These are phyloP conservation scores for Zasmidium citrigriseum DNA, from an alignment of 2,329 filamentous ascomycete genomes.

Conservation along the genomic window DNA sequence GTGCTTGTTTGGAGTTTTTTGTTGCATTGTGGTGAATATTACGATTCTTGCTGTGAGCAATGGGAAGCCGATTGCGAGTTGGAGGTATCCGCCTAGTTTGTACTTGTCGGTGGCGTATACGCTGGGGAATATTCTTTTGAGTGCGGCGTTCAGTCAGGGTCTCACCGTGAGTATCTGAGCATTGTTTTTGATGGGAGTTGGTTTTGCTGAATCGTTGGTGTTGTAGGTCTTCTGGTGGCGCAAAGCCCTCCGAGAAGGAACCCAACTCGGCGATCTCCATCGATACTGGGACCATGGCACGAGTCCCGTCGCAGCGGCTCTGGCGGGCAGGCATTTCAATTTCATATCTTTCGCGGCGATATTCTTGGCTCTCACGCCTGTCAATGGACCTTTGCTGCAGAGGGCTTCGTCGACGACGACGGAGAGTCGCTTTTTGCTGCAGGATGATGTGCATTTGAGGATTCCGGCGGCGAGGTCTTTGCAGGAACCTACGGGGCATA, in stretches of 20 bases:
- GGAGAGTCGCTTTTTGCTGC: constrained; percentile 8
- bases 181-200: neutral
- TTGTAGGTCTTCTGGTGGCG: constrained; percentile 20
- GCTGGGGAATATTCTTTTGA: constrained; percentile 16
- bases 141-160: constrained; percentile 17
- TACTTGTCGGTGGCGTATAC: constrained; percentile 20
- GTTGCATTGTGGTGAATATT: constrained; percentile 15
- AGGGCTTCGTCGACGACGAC: constrained; percentile 16
- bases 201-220: neutral
- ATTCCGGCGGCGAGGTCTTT: constrained; percentile 10
- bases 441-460: constrained; percentile 5
- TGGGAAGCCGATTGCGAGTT: constrained; percentile 13
- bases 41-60: constrained; percentile 13
- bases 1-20: constrained; percentile 15
- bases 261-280: constrained; percentile 19
- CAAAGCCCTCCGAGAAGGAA: constrained; percentile 15
- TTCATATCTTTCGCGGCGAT: constrained; percentile 20
- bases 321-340: constrained; percentile 17
- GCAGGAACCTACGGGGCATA: constrained; percentile 13
- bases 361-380: constrained; percentile 16
- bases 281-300: constrained; percentile 19
- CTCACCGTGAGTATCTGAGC: constrained; percentile 11
- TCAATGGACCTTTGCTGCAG: constrained; percentile 19
- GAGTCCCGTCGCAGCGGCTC: constrained; percentile 12
- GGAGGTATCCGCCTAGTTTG: constrained; percentile 20